Percentiles rank a stretch among this genome's conserved stretches.
Evolutionary conservation across 495 filamentous ascomycete species (phyloP).

Genomic region (Penicillium maclennaniae): DNA sequence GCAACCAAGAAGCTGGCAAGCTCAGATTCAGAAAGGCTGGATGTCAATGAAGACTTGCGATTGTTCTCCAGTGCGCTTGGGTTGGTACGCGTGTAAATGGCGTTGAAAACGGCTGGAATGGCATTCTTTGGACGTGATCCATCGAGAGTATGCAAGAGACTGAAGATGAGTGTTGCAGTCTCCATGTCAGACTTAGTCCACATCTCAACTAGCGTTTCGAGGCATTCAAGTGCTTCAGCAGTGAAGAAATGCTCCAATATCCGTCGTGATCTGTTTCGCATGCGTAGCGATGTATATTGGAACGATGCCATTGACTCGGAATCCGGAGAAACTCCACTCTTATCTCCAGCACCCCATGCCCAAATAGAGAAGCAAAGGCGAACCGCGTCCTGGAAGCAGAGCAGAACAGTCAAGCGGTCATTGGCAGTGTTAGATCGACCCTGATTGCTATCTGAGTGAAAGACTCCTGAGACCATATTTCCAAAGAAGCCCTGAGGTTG

Average conservation of each 20-base stretch:
- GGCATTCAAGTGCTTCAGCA: slow-evolving; percentile 89
- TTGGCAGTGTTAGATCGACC: slow-evolving; percentile 79
- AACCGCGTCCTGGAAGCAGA: slow-evolving; percentile 96
- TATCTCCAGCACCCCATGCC: slow-evolving; percentile 78
- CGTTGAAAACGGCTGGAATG: slow-evolving; percentile 95
- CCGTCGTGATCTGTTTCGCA: slow-evolving; percentile 82
- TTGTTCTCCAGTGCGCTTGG: slow-evolving; percentile 71
- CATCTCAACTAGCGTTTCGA: slow-evolving; percentile 82
- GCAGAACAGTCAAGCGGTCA: slow-evolving; percentile 82
- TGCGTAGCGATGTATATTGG: slow-evolving; percentile 78
- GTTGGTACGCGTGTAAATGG: slow-evolving; percentile 90
- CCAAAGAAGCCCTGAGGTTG: slow-evolving; percentile 90
- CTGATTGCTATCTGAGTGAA: slow-evolving; percentile 73
- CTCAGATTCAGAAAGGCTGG: slow-evolving; percentile 74
- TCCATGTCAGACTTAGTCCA: slow-evolving; percentile 57
- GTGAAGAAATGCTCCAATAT: slow-evolving; percentile 90
- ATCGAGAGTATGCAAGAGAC: slow-evolving; percentile 84
- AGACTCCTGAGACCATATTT: slow-evolving; percentile 93
- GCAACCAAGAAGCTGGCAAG: slow-evolving; percentile 83
- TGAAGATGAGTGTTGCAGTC: slow-evolving; percentile 59
- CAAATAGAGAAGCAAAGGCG: slow-evolving; percentile 89
- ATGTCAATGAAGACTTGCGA: slow-evolving; percentile 82
- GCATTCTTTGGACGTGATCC: slow-evolving; percentile 88
- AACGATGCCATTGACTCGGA: slow-evolving; percentile 74
- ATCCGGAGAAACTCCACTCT: slow-evolving; percentile 56